A percentile compares a stretch with the other conserved stretches of the same genome.
Conservation (phyloP, 257 asterid genomes). For the Marsdenia floribunda region DNA sequence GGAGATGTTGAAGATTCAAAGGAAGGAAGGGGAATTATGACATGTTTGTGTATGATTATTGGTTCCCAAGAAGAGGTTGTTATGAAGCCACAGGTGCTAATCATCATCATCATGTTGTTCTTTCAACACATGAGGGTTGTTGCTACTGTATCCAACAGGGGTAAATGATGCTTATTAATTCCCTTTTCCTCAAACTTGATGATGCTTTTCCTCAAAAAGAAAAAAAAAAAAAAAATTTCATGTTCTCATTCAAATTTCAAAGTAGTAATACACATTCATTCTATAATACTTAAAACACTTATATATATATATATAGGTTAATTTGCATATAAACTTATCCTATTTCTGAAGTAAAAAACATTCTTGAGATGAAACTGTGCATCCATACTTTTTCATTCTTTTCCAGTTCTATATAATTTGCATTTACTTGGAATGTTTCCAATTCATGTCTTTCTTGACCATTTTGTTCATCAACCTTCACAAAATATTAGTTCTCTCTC, state of each 20-base stretch:
- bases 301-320: not conserved
- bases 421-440: not conserved
- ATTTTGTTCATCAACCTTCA: not conserved
- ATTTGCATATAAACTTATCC: not conserved
- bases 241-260: not conserved
- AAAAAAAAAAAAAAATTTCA: no score
- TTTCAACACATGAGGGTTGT: not conserved
- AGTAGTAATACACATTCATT: no score
- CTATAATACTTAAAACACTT: no score
- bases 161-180: slow-evolving; percentile 10
- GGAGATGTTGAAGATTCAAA: not conserved
- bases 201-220: slow-evolving; percentile 1
- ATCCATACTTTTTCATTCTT: not conserved
- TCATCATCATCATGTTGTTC: slow-evolving; percentile 9
- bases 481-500: no score
- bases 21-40: not conserved
- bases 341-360: no score
- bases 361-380: not conserved
- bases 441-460: no score
- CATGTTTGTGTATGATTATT: not conserved
- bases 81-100: slow-evolving; percentile 1
- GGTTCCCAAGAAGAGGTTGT: not conserved
- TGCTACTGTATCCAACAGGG: slow-evolving; percentile 4
- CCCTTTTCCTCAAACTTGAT: slow-evolving; percentile 10
- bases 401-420: no score